A percentile compares a stretch with the other conserved stretches of the same genome.
Evolutionary conservation across 257 asterid species (phyloP).

Genomic region (Coffea canephora): DNA sequence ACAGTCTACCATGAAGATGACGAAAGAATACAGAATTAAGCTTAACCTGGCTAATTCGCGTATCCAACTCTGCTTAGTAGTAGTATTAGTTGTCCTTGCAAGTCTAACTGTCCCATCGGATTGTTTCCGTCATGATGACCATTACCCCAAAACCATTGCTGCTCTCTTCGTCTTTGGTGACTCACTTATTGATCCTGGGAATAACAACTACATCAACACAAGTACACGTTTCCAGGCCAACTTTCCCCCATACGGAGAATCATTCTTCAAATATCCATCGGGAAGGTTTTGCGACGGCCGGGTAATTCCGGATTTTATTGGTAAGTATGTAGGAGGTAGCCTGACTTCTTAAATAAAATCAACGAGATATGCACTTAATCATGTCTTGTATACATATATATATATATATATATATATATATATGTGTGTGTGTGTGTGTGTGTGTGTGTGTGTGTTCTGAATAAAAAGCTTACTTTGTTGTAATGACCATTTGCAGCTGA

Average conservation of each 20-base stretch:
- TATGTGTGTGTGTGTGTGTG: no score
- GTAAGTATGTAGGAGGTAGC: constrained; percentile 18
- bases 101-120: not conserved
- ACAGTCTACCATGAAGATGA: no score
- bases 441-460: no score
- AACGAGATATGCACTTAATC: no score
- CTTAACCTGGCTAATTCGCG: no score
- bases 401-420: no score
- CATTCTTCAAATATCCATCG: constrained; percentile 31
- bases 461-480: no score
- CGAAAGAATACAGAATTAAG: no score
- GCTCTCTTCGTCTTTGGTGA: constrained; percentile 59
- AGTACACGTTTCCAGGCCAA: constrained; percentile 52
- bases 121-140: not conserved
- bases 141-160: not conserved
- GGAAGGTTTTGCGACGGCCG: constrained; percentile 79
- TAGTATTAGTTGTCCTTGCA: not conserved
- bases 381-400: no score
- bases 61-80: not conserved
- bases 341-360: no score
- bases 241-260: constrained; percentile 54
- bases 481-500: constrained; percentile 32
- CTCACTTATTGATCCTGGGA: constrained; percentile 58
- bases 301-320: constrained; percentile 49
- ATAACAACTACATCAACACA: constrained; percentile 31